Evolutionary conservation across 1,139 yeast genomes (phyloP), one percentile per base, ranked within the genome.

Genomic region (Candida buenavistaensis): DNA sequence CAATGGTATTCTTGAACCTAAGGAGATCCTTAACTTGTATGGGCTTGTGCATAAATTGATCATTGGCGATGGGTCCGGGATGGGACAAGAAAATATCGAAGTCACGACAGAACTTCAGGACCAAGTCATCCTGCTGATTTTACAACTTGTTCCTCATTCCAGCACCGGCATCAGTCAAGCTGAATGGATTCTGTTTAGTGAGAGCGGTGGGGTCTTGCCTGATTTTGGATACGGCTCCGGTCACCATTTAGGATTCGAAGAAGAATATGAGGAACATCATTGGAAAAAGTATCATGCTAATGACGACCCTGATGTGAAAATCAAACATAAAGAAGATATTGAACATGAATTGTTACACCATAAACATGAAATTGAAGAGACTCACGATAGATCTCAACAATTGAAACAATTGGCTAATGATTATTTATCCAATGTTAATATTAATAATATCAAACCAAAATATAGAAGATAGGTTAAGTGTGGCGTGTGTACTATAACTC

Each of bases 181-280:
- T 12, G 97, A 89, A 54, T 92, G 90, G 82, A 52, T 78, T 32
- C 60, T 62, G n/a, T 90, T 76, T 59, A 70, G 75, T 6, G 58
- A 59, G 2, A 60, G 59, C 6, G 95, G 95, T 5, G 83, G 85
- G 2, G 77, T 76, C 44, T 74, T 92, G 52, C 97, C 97, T 1
- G 97, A 92, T 57, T 80, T 89, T 55, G 96, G 96, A 6, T 81
- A 82, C 43, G 97, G 97, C 14, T 92, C 87, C n/a, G 97, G 98
- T 12, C 97, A 90, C 55, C 97, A 90, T 61, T 83, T 90, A 33
- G 96, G 88, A 61, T 92, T 89, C 52, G 98, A 92, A 59, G 75
- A 78, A 46, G 97, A 90, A 55, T 90, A 89, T 53, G 97, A 90
- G 51, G 81, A 86, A 42, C 97, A 92, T 57, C 97, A 92, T 58